These are phyloP conservation scores for Moesziomyces sp. DNA, from an alignment of 1,284 basidiomycete species.

Conservation along the genomic window DNA sequence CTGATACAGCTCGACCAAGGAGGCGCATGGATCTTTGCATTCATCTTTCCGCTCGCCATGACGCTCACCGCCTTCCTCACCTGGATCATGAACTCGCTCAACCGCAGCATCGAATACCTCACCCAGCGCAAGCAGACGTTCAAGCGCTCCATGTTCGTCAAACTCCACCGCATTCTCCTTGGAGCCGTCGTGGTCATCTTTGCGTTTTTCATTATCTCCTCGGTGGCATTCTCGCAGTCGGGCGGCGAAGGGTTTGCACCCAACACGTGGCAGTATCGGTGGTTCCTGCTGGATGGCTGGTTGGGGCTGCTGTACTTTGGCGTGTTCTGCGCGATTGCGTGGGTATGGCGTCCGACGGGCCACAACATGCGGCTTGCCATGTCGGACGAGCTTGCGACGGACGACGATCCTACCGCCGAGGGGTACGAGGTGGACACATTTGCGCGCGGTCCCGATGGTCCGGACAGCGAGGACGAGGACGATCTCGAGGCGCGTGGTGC, in stretches of 20 bases:
- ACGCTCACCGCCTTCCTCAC: slow-evolving; percentile 92
- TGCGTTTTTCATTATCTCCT: slow-evolving; percentile 90
- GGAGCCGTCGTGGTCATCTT: slow-evolving; percentile 81
- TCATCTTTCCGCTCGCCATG: slow-evolving; percentile 89
- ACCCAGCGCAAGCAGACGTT: slow-evolving; percentile 63
- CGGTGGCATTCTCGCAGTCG: slow-evolving; percentile 88
- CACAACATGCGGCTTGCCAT: slow-evolving; percentile 80
- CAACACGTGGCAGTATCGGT: slow-evolving; percentile 90
- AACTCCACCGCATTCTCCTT: slow-evolving; percentile 87
- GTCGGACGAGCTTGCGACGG: slow-evolving; percentile 73
- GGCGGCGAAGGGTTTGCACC: slow-evolving; percentile 92
- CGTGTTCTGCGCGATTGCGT: slow-evolving; percentile 84
- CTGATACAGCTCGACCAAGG: slow-evolving; percentile 79
- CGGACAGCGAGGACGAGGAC: slow-evolving; percentile 52
- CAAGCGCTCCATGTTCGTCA: slow-evolving; percentile 69
- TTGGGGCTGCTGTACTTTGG: slow-evolving; percentile 74
- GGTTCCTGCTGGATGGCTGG: slow-evolving; percentile 98
- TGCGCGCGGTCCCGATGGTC: slow-evolving; percentile 34
- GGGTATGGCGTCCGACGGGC: slow-evolving; percentile 90
- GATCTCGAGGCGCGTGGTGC: slow-evolving; percentile 35
- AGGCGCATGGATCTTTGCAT: slow-evolving; percentile 67
- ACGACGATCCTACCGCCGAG: slow-evolving; percentile 86
- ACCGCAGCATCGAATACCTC: slow-evolving; percentile 59
- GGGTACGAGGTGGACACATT: slow-evolving; percentile 79
- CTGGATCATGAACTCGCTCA: slow-evolving; percentile 75